phyloP scores from a whole-genome alignment of 352 stramenopile genomes.

The Globisporangium nagaii region DNA sequence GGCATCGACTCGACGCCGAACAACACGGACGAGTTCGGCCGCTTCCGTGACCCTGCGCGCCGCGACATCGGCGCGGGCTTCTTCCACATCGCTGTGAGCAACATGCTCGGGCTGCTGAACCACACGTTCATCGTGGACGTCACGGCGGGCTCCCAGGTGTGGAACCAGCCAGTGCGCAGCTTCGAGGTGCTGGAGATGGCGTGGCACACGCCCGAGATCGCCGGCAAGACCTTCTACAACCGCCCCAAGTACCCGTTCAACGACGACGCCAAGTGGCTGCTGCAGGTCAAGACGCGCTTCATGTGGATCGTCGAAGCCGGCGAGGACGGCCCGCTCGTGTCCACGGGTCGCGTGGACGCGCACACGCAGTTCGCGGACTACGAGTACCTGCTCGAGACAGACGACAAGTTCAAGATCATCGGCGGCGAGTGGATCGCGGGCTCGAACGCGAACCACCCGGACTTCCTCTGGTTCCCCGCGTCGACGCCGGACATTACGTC shows the following conservation, averaged over 20 bases:
- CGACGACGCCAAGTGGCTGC: slow-evolving; percentile 38
- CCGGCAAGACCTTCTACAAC: slow-evolving; percentile 41
- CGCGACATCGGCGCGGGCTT: slow-evolving; percentile 42
- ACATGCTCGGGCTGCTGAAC: slow-evolving; percentile 47
- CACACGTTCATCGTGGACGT: slow-evolving; percentile 47
- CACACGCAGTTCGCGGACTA: slow-evolving; percentile 56
- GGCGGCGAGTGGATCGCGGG: slow-evolving; percentile 61
- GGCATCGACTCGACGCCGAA: slow-evolving; percentile 27
- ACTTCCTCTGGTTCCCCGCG: slow-evolving; percentile 70
- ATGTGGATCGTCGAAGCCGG: slow-evolving; percentile 53
- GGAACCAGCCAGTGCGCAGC: slow-evolving; percentile 48
- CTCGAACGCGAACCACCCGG: slow-evolving; percentile 49
- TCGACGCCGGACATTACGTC: slow-evolving; percentile 28
- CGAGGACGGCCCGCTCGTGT: slow-evolving; percentile 45
- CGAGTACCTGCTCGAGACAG: slow-evolving; percentile 64
- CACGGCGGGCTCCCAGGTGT: slow-evolving; percentile 47
- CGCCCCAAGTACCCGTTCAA: slow-evolving; percentile 60
- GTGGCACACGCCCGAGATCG: slow-evolving; percentile 29
- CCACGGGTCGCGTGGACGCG: slow-evolving; percentile 33
- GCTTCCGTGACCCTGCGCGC: slow-evolving; percentile 26
- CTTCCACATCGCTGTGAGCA: slow-evolving; percentile 45
- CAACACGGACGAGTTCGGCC: slow-evolving; percentile 42
- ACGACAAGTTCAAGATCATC: slow-evolving; percentile 56
- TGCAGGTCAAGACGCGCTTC: slow-evolving; percentile 52
- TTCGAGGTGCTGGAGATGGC: slow-evolving; percentile 43